These are phyloP conservation scores for Hapsidospora chrysogenum DNA, from an alignment of 495 filamentous ascomycete genomes.

Conservation along the genomic window DNA sequence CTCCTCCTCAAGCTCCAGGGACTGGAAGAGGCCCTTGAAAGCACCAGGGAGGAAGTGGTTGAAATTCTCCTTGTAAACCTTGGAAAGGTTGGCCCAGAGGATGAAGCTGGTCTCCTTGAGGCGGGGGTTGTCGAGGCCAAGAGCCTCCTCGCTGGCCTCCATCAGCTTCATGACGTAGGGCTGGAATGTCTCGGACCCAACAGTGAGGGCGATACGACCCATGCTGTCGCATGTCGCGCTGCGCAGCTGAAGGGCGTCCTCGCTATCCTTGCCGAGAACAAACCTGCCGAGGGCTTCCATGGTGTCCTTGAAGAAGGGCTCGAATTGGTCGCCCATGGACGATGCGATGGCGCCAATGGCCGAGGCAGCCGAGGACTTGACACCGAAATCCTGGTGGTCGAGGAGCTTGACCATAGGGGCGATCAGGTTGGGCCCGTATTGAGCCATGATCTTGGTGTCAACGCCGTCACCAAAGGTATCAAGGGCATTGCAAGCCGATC, in stretches of 20 bases:
- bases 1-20: conserved; percentile 78
- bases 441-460: conserved; percentile 62
- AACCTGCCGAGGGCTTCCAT: conserved; percentile 77
- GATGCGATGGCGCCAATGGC: conserved; percentile 82
- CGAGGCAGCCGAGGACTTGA: conserved; percentile 75
- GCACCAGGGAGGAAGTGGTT: conserved; percentile 71
- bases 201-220: conserved; percentile 78
- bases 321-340: conserved; percentile 65
- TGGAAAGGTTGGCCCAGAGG: conserved; percentile 84
- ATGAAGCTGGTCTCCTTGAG: conserved; percentile 93
- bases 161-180: conserved; percentile 80
- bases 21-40: conserved; percentile 68
- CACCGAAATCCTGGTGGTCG: conserved; percentile 66
- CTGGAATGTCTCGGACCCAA: conserved; percentile 73
- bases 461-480: conserved; percentile 83
- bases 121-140: conserved; percentile 76
- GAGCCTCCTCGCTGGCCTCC: conserved; percentile 76
- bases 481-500: conserved; percentile 76
- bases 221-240: conserved; percentile 81
- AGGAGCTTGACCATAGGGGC: conserved; percentile 70
- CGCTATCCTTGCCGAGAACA: conserved; percentile 68
- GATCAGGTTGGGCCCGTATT: conserved; percentile 68
- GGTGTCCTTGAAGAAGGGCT: conserved; percentile 74
- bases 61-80: conserved; percentile 87
- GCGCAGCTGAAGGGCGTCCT: conserved; percentile 80